phyloP scores from a whole-genome alignment of 495 filamentous ascomycete genomes.

The Pyrenula massariospora region DNA sequence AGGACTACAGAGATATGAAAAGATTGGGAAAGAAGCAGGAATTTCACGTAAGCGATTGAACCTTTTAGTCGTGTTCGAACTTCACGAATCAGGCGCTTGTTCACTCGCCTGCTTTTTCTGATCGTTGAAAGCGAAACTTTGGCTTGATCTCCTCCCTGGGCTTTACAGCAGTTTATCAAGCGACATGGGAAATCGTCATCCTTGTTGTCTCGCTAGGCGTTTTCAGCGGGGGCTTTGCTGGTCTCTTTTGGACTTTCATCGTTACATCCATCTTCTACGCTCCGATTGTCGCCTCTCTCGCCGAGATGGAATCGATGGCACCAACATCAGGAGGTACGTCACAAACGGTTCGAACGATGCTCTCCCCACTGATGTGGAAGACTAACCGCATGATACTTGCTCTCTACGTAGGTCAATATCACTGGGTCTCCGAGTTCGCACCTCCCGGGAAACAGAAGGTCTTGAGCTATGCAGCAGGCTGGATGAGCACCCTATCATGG shows the following conservation, averaged over 20 bases:
- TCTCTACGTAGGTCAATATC: slow-evolving; percentile 24
- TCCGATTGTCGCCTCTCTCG: slow-evolving; percentile 21
- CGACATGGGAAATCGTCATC: slow-evolving; percentile 21
- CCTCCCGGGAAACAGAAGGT: slow-evolving; percentile 17
- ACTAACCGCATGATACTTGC: too few relatives aligned
- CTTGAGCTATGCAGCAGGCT: slow-evolving; percentile 24
- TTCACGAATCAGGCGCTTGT: too few relatives aligned
- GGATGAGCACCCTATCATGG: slow-evolving; percentile 37
- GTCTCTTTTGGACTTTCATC: slow-evolving; percentile 29
- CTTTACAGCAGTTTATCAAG: slow-evolving; percentile 19
- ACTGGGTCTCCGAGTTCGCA: slow-evolving; percentile 35
- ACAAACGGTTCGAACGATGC: too few relatives aligned
- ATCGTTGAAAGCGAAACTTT: slow-evolving; percentile 24
- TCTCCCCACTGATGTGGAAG: too few relatives aligned
- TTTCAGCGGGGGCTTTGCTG: slow-evolving; percentile 18
- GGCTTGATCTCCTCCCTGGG: slow-evolving; percentile 23
- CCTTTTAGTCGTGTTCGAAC: neutral
- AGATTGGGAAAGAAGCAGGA: slow-evolving; percentile 21
- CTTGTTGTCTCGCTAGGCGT: slow-evolving; percentile 13
- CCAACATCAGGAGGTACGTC: slow-evolving; percentile 24
- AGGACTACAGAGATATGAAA: slow-evolving; percentile 11
- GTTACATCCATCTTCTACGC: slow-evolving; percentile 21
- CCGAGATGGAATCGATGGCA: slow-evolving; percentile 28
- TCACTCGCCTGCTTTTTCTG: too few relatives aligned
- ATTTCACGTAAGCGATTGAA: slow-evolving; percentile 5